These are phyloP conservation scores for Fusarium lyarnte DNA, from an alignment of 2,329 filamentous ascomycete species.

Conservation along the genomic window DNA sequence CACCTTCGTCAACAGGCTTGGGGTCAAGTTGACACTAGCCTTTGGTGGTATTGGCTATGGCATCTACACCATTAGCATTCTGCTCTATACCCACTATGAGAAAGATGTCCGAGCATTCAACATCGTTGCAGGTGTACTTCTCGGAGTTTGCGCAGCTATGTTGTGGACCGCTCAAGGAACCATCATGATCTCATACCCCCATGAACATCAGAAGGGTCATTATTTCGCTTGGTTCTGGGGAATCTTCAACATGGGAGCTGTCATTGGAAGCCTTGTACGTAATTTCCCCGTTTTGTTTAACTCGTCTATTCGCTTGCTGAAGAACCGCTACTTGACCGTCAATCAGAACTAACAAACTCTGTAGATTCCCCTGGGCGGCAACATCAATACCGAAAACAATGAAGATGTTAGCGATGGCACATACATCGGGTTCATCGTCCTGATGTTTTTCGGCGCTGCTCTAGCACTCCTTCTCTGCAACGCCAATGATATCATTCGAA, in stretches of 20 bases:
- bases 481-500: slow-evolving; percentile 75
- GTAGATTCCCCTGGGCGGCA: slow-evolving; percentile 56
- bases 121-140: slow-evolving; percentile 77
- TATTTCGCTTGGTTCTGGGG: slow-evolving; percentile 95
- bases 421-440: slow-evolving; percentile 84
- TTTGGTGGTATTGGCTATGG: slow-evolving; percentile 80
- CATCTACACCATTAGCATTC: slow-evolving; percentile 72
- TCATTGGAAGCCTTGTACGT: slow-evolving; percentile 76
- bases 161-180: slow-evolving; percentile 86
- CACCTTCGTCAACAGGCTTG: slow-evolving; percentile 79
- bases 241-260: slow-evolving; percentile 91
- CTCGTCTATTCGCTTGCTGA: accelerated
- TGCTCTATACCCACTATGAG: slow-evolving; percentile 71
- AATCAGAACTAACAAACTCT: accelerated
- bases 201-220: slow-evolving; percentile 81
- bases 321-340: accelerated
- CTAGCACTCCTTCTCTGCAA: slow-evolving; percentile 76
- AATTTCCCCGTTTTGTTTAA: accelerated
- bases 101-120: slow-evolving; percentile 46
- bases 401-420: slow-evolving; percentile 73
- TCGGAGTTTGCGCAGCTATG: slow-evolving; percentile 81
- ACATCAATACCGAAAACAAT: slow-evolving; percentile 21
- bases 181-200: slow-evolving; percentile 90
- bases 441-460: slow-evolving; percentile 77
- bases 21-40: slow-evolving; percentile 71